These are phyloP conservation scores for Euphrasia arctica DNA, from an alignment of 305 asterid species.

Conservation along the genomic window DNA sequence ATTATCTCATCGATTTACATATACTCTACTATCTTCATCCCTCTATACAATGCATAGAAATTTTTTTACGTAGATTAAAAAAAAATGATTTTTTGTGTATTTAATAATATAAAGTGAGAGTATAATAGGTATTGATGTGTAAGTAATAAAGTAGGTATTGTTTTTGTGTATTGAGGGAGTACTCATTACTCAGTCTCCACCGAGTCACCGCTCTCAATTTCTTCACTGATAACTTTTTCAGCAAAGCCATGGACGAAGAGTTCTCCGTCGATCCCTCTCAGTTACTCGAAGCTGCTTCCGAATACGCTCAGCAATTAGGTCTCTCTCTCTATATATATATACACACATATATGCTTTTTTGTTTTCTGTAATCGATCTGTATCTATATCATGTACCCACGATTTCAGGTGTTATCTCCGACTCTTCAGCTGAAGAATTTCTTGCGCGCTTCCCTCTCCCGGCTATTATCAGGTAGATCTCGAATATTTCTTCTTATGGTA, in stretches of 20 bases:
- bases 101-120: no score
- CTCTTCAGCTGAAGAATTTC: conserved; percentile 59
- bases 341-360: not conserved
- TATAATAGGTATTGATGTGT: no score
- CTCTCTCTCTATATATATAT: not conserved
- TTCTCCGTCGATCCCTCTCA: conserved; percentile 65
- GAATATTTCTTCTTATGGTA: conserved; percentile 8
- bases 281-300: conserved; percentile 71
- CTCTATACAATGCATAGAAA: no score
- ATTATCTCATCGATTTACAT: not conserved
- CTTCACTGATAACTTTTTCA: conserved; percentile 20
- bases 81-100: no score
- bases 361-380: not conserved
- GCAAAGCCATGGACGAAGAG: conserved; percentile 66
- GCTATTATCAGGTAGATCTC: conserved; percentile 60
- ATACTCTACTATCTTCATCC: not conserved
- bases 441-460: conserved; percentile 75
- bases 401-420: conserved; percentile 42
- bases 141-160: no score
- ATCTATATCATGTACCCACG: not conserved
- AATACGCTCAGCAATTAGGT: conserved; percentile 60
- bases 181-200: conserved; percentile 13
- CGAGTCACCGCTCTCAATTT: conserved; percentile 23
- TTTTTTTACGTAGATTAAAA: no score
- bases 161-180: no score